A percentile compares a stretch with the other conserved stretches of the same genome.
phyloP scores from a whole-genome alignment of 2,329 filamentous ascomycete species.

The Ploettnerulaceae sp. region DNA sequence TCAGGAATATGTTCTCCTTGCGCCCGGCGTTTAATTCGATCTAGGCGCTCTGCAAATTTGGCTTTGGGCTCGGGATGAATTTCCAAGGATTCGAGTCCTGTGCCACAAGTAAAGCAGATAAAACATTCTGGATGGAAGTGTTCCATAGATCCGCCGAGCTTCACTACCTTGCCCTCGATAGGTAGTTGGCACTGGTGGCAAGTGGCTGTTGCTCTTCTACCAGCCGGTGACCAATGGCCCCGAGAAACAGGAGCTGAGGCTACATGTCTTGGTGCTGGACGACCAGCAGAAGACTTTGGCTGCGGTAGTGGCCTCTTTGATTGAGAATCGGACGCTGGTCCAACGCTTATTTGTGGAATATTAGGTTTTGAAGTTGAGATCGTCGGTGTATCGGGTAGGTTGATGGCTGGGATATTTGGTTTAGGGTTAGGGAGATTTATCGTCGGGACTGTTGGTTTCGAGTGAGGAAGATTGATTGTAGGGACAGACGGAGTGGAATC shows the following conservation, averaged over 20 bases:
- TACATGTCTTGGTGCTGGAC: constrained; percentile 35
- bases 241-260: constrained; percentile 27
- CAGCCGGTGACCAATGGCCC: constrained; percentile 53
- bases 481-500: constrained; percentile 31
- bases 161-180: constrained; percentile 87
- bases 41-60: constrained; percentile 65
- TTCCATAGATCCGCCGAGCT: constrained; percentile 63
- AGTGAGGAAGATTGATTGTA: constrained; percentile 37
- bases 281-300: constrained; percentile 34
- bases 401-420: constrained; percentile 22
- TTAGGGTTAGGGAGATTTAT: constrained; percentile 16
- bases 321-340: constrained; percentile 14
- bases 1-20: constrained; percentile 57
- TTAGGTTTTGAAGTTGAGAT: constrained; percentile 30
- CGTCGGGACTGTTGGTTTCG: constrained; percentile 22
- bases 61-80: constrained; percentile 88
- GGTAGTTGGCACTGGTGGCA: constrained; percentile 81
- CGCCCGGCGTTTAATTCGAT: constrained; percentile 63
- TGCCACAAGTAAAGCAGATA: constrained; percentile 80
- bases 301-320: constrained; percentile 35
- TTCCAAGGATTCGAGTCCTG: constrained; percentile 86
- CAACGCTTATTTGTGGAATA: constrained; percentile 33
- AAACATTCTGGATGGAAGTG: constrained; percentile 96
- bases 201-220: constrained; percentile 57
- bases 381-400: constrained; percentile 24